Conservation (phyloP, 257 asterid genomes). For the Agastache rugosa region DNA sequence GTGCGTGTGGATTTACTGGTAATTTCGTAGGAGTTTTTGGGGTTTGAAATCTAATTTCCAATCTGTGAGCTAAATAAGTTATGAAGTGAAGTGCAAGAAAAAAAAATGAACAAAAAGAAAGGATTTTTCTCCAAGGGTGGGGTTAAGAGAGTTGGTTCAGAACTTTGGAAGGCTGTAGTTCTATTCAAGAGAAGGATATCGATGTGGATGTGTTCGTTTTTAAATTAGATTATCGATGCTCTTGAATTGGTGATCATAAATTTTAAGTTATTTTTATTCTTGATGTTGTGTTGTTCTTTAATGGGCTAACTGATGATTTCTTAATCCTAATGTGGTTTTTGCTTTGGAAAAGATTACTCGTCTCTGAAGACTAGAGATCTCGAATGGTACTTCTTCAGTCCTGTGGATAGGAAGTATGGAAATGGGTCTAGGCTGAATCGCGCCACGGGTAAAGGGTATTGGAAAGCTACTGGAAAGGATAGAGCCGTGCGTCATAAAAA, state of each 20-base stretch:
- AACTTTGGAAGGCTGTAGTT: background rate
- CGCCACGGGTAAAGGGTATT: slow-evolving; percentile 90
- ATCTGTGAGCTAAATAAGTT: background rate
- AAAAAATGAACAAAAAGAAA: background rate
- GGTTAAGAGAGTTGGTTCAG: background rate
- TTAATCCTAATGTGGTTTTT: background rate
- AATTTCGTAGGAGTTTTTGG: background rate
- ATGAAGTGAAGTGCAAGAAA: slow-evolving; percentile 30
- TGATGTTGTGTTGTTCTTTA: background rate
- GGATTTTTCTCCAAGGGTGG: background rate
- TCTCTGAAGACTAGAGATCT: slow-evolving; percentile 79
- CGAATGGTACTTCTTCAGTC: slow-evolving; percentile 96
- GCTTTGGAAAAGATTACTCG: slow-evolving; percentile 53
- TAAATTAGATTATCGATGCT: no score
- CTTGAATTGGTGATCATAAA: background rate
- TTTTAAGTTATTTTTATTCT: background rate
- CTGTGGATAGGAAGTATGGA: slow-evolving; percentile 88
- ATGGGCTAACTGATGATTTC: slow-evolving; percentile 11
- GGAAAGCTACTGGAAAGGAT: slow-evolving; percentile 98
- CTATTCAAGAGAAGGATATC: slow-evolving; percentile 20
- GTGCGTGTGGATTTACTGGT: background rate
- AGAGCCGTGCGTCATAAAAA: slow-evolving; percentile 73
- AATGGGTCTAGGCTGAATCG: slow-evolving; percentile 94
- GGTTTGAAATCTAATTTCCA: background rate
- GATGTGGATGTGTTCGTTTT: background rate